These are phyloP conservation scores for Infundibulicybe gibba DNA, from an alignment of 768 basidiomycete genomes.

Conservation along the genomic window DNA sequence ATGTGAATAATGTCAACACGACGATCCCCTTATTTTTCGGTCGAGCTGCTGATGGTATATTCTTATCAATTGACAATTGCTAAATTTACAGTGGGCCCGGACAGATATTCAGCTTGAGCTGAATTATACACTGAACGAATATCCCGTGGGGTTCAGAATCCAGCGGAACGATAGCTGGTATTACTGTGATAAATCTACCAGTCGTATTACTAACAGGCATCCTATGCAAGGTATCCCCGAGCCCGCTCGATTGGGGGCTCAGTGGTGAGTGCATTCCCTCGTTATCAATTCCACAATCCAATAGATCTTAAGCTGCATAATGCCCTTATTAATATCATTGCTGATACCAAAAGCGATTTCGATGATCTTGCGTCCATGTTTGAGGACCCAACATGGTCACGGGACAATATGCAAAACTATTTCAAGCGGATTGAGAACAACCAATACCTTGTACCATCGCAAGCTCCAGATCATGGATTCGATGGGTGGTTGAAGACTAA, in stretches of 20 bases:
- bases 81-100: background rate
- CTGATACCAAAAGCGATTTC: constrained; percentile 19
- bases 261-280: constrained; percentile 12
- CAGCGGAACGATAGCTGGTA: constrained; percentile 19
- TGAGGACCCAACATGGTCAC: constrained; percentile 22
- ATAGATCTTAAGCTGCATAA: constrained; percentile 18
- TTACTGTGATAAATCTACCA: background rate
- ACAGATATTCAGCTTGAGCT: constrained; percentile 20
- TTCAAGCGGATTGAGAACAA: constrained; percentile 22
- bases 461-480: constrained; percentile 22
- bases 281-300: too few species aligned
- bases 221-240: constrained; percentile 22
- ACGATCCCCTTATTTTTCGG: constrained; percentile 21
- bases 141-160: constrained; percentile 18
- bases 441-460: constrained; percentile 10
- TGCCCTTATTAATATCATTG: constrained; percentile 24
- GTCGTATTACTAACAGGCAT: background rate
- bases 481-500: constrained; percentile 25
- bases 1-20: constrained; percentile 20
- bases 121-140: constrained; percentile 24
- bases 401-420: constrained; percentile 25
- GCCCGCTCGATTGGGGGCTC: constrained; percentile 24
- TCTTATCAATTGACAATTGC: background rate
- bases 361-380: constrained; percentile 19
- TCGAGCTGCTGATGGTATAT: constrained; percentile 19